A percentile compares a stretch with the other conserved stretches of the same genome.
These are phyloP conservation scores for Clathrus columnatus DNA, from an alignment of 768 basidiomycete genomes.

Conservation along the genomic window DNA sequence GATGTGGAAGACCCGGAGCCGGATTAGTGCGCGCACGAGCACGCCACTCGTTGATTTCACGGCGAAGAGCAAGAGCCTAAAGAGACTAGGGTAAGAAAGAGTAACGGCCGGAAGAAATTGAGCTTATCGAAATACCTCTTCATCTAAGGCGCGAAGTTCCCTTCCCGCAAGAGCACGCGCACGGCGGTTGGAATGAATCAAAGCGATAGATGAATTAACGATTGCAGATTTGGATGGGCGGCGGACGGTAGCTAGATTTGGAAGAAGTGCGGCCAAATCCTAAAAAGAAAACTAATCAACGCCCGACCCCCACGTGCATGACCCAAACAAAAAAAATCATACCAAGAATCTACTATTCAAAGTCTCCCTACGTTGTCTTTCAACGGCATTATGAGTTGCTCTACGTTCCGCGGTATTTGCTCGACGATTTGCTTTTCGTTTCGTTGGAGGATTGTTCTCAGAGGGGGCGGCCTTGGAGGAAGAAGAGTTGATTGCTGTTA, in stretches of 20 bases:
- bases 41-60: conserved; percentile 92
- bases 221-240: conserved; percentile 95
- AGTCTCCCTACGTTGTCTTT: conserved; percentile 86
- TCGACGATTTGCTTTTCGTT: conserved; percentile 77
- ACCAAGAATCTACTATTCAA: conserved; percentile 88
- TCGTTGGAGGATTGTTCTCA: conserved; percentile 29
- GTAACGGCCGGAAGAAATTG: neutral
- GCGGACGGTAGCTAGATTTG: conserved; percentile 83
- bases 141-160: conserved; percentile 49
- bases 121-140: neutral
- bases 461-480: conserved; percentile 3
- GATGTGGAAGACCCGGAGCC: conserved; percentile 13
- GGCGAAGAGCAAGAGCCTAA: conserved; percentile 80
- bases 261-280: conserved; percentile 88
- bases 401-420: conserved; percentile 96
- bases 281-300: conserved; percentile 22
- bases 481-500: conserved; percentile 5
- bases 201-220: conserved; percentile 91
- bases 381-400: conserved; percentile 95
- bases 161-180: conserved; percentile 75
- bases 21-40: conserved; percentile 43
- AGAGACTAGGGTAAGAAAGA: conserved; percentile 29
- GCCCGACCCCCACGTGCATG: conserved; percentile 14
- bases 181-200: conserved; percentile 73
- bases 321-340: conserved; percentile 21